Evolutionary conservation across 257 asterid species (phyloP), one percentile per base, ranked within the genome.

Genomic region (Craterostigma plantagineum): DNA sequence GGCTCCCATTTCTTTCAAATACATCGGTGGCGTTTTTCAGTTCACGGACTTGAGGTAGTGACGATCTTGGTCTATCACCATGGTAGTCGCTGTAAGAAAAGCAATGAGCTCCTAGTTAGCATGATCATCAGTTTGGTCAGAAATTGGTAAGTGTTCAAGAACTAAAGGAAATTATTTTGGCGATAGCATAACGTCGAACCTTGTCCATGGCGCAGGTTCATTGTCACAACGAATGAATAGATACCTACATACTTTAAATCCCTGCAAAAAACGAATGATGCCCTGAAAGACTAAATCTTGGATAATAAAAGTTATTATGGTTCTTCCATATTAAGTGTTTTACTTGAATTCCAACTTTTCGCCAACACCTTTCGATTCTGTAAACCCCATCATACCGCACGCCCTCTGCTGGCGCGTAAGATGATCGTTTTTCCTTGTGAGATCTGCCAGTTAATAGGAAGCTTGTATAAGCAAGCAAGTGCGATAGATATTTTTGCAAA

Each of bases 161-260:
- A 33, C 42, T 50, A 44, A 43, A 35, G 37, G 41, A 17, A 3
- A 8, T 40, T 14, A 12, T 3, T 8, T n/a, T 15, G n/a, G n/a
- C n/a, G n/a, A n/a, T n/a, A 15, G 6, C 30, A 23, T 23, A 23
- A 23, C 9, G 14, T 15, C 48, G 33, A 45, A 77, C 91, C 93
- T 80, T 49, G 81, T 71, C 96, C 96, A 80, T 11, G 86, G 94
- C 10, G 91, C 96, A 57, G 94, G 91, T 50, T 77, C 92, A 54
- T 85, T 81, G 68, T 85, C 96, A 57, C 94, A 85, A 63, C 94
- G 65, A 33, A 80, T 74, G 42, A 80, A 61, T 50, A 85, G 52
- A 63, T 80, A 85, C 57, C 96, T 68, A 61, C 96, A 81, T 35
- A 85, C 81, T 60, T 57, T 64, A 62, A 67, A 71, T 34, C 75